Base-by-base conservation (phyloP, 2,329 filamentous ascomycete genomes). In the Pseudogymnoascus sp. region DNA sequence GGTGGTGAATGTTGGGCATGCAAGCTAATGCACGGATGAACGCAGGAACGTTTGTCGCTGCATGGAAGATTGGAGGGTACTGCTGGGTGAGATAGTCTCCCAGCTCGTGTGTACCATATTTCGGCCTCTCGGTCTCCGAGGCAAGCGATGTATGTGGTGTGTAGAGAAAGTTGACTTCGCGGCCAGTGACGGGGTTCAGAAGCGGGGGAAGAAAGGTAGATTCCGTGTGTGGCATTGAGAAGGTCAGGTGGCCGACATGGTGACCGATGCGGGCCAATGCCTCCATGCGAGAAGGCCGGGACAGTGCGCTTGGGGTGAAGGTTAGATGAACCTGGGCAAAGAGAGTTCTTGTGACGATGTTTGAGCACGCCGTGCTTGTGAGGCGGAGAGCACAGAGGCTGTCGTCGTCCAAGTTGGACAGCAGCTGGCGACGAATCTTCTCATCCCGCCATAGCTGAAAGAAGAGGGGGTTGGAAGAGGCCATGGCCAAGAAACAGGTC, bases 31-130 rank as follows among this genome's bases (percentile, higher is more conserved):
- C 89, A 65, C 85, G 81, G 67, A 93, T 86, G 76, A 96, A 96
- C 38, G 89, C 89, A 4, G 89, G 84, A 6, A 95, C 87, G 70
- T 96, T 94, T 63, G 90, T 93, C 6, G 92, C 89, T 6, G 91
- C 89, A 70, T 96, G 92, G 75, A 96, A 96, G 2, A 96, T 77
- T 5, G 92, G 90, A 59, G 90, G 90, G 70, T 95, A 96, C 75
- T 96, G 91, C 71, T 90, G 86, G 12, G 90, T 89, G 63, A 96
- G 80, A 62, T 95, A 81, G 70, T 93, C 88, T 64, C 87, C 91
- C 69, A 92, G 85, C 60, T 90, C 88, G 67, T 83, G 81, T 72
- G 86, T 89, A 67, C 88, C 89, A 72, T 95, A 95, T 75, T 90
- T 93, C 59, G 88, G 88, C 60, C 86, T 70, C 65, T 82, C 79